Evolutionary conservation across 257 asterid genomes (phyloP).

Genomic region (Henckelia pumila): DNA sequence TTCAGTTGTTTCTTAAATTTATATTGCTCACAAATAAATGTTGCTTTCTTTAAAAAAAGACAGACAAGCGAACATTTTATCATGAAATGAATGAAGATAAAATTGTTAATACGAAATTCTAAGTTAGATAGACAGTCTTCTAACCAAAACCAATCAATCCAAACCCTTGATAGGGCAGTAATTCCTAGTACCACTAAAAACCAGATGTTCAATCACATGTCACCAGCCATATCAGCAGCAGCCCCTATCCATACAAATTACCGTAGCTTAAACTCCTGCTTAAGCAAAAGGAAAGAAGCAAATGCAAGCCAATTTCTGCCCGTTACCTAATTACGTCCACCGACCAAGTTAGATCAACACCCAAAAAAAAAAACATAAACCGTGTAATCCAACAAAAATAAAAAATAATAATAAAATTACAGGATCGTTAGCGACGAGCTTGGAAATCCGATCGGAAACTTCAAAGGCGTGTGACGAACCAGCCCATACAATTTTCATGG

Average conservation of each 20-base stretch:
- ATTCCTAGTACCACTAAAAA: background rate
- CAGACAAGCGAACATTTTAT: background rate
- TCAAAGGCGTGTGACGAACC: constrained; percentile 71
- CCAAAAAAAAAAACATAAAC: background rate
- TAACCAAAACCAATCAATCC: background rate
- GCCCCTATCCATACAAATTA: background rate
- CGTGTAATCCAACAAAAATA: background rate
- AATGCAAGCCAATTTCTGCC: constrained; percentile 16
- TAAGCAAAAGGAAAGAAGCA: background rate
- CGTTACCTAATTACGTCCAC: constrained; percentile 11
- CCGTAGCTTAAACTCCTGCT: background rate
- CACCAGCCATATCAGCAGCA: background rate
- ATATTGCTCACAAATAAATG: background rate
- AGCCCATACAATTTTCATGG: constrained; percentile 94
- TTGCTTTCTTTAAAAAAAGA: no score
- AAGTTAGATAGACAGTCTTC: no score
- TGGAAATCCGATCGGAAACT: constrained; percentile 84
- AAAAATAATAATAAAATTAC: constrained; percentile 34
- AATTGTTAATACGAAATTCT: no score
- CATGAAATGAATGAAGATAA: background rate
- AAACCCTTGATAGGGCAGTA: background rate
- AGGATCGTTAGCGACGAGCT: constrained; percentile 93
- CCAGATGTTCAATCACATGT: background rate
- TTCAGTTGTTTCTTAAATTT: background rate
- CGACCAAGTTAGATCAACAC: constrained; percentile 10